phyloP scores from a whole-genome alignment of 176 grass and related monocot genomes.

The Zoysia pacifica region DNA sequence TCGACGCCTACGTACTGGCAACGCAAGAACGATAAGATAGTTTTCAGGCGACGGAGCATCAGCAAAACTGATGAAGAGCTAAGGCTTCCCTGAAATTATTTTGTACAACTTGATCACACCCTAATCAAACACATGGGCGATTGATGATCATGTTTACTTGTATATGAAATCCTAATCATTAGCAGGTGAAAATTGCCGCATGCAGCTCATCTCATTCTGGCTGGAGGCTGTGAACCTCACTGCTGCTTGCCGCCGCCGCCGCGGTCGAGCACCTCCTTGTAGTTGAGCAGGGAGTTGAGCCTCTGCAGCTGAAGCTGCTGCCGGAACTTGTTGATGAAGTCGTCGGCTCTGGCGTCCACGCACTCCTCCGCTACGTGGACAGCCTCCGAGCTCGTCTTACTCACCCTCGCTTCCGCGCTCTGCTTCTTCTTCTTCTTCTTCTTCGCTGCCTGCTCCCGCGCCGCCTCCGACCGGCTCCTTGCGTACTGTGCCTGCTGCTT shows the following conservation, averaged over 20 bases:
- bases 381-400: constrained; percentile 44
- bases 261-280: constrained; percentile 55
- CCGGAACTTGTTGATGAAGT: constrained; percentile 74
- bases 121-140: neutral
- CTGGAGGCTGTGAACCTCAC: neutral
- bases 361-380: constrained; percentile 7
- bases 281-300: constrained; percentile 76
- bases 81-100: neutral
- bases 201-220: neutral
- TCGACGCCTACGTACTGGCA: neutral
- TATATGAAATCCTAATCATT: neutral
- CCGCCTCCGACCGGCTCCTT: constrained; percentile 64
- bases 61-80: constrained; percentile 1
- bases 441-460: constrained; percentile 30
- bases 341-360: constrained; percentile 55
- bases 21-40: neutral
- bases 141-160: neutral
- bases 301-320: constrained; percentile 82
- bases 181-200: neutral
- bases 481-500: constrained; percentile 37
- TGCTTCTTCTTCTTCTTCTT: neutral
- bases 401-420: constrained; percentile 19
- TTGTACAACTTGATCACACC: neutral
- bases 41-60: neutral
- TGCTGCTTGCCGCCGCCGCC: constrained; percentile 33